Base-by-base conservation (phyloP, 139 green algal genomes). In the Volvox reticuliferus region DNA sequence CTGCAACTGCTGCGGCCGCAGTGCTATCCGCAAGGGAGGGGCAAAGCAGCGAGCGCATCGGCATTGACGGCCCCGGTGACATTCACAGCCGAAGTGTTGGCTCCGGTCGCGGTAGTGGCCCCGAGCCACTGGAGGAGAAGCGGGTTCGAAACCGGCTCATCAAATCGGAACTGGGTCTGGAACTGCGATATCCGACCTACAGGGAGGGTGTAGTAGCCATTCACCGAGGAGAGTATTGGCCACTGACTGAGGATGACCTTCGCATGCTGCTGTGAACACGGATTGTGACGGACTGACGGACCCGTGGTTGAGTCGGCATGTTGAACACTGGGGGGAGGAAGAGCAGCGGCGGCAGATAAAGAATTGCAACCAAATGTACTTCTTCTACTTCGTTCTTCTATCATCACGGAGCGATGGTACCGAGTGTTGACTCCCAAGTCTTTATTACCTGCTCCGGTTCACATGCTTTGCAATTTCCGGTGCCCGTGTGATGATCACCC, bases 81-180 rank as follows among this genome's bases (percentile, higher is more conserved):
- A 55, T 9, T 79, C 73, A 9, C 73, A 79, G 73, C 73, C 73
- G 2, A n/a, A 33, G 26, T 32, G 28, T 2, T 3, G 1, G 24
- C 9, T 2, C 14, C 18, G n/a, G 76, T 32, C 5, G 33, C 78
- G 21, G 36, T 67, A 30, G 21, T 17, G 75, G 32, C 75, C 20
- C 36, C 36, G 36, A 65, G 37, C 17, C 30, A 24, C 32, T 95
- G 73, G 93, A 92, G 28, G 96, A 98, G 87, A 98, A 98, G 91
- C 89, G 96, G 12, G 96, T 98, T 32, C 68, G 67, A 18, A 98
- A 98, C 78, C 62, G 21, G 2, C 82, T 71, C 26, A 96, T 98
- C 18, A 96, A 96, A 76, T 2, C 44, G 19, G 94, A 96, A 88
- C 91, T 98, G 78, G 88, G 90, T 0, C 78, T 96, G 28, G 26